Percentiles rank a stretch among this genome's conserved stretches.
Evolutionary conservation across 805 yeast species (phyloP).

Genomic region (Yamadazyma scolyti): DNA sequence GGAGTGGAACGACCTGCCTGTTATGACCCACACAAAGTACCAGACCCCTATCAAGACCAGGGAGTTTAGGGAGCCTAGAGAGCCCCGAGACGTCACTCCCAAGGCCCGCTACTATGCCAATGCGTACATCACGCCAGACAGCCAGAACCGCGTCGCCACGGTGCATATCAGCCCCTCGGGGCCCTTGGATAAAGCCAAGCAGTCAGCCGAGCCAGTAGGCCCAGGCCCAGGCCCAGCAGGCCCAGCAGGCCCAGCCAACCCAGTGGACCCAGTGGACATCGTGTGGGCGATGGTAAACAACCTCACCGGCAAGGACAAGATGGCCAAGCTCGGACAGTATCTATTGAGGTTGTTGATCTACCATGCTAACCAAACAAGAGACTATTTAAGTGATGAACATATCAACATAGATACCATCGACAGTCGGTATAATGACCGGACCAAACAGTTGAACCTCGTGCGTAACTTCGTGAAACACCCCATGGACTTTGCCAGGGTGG

Average conservation of each 20-base stretch:
- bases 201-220: not conserved
- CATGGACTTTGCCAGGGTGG: constrained; percentile 29
- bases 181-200: not conserved
- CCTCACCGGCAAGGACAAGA: constrained; percentile 66
- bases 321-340: constrained; percentile 64
- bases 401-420: constrained; percentile 30
- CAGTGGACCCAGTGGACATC: constrained; percentile 29
- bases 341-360: constrained; percentile 48
- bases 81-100: no score
- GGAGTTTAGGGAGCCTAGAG: no score
- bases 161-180: no score
- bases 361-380: constrained; percentile 41
- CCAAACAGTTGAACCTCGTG: constrained; percentile 29
- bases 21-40: constrained; percentile 7
- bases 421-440: constrained; percentile 26
- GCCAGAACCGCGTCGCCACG: constrained; percentile 4
- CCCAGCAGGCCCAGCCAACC: constrained; percentile 5
- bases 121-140: constrained; percentile 12
- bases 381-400: constrained; percentile 27
- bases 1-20: no score
- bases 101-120: not conserved
- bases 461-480: constrained; percentile 35
- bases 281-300: constrained; percentile 48
- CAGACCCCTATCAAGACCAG: constrained; percentile 11
- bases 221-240: constrained; percentile 11